Conservation (phyloP, 2,329 filamentous ascomycete genomes). For the Camillea tinctor region DNA sequence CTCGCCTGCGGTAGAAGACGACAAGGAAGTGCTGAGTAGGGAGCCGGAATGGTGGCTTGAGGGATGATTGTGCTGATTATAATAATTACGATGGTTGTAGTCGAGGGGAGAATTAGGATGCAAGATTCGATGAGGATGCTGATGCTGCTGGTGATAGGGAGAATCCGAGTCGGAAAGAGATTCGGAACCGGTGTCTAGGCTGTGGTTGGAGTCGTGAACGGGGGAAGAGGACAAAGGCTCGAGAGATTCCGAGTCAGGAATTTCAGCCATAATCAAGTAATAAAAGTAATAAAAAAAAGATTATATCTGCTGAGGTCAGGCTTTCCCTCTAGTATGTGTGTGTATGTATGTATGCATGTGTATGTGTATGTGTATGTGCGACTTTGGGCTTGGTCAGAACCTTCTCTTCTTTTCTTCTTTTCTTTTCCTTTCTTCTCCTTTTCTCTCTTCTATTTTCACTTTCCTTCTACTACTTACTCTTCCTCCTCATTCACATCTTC, state of each 20-base stretch:
- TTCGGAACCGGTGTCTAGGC: constrained; percentile 3
- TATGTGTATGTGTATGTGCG: background rate
- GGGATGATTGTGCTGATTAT: background rate
- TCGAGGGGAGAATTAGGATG: background rate
- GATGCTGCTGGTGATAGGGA: background rate
- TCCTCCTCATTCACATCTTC: background rate
- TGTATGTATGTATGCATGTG: too few relatives aligned
- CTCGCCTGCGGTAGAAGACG: too few relatives aligned
- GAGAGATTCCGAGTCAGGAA: constrained; percentile 2
- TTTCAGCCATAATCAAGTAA: constrained; percentile 3
- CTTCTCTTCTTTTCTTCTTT: background rate
- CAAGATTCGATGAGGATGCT: background rate
- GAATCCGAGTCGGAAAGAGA: constrained; percentile 2
- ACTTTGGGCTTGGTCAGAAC: background rate
- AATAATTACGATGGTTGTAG: background rate
- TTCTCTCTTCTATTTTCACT: background rate
- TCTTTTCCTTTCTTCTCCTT: background rate
- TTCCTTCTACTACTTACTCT: background rate
- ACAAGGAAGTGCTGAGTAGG: background rate
- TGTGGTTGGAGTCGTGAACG: background rate
- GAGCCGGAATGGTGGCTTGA: background rate
- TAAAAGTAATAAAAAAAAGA: background rate
- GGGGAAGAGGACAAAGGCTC: constrained; percentile 1
- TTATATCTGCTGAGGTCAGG: background rate
- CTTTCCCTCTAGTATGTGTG: too few relatives aligned